Conservation (phyloP, 108 stramenopile genomes). For the Pseudonitzschia multistriata region DNA sequence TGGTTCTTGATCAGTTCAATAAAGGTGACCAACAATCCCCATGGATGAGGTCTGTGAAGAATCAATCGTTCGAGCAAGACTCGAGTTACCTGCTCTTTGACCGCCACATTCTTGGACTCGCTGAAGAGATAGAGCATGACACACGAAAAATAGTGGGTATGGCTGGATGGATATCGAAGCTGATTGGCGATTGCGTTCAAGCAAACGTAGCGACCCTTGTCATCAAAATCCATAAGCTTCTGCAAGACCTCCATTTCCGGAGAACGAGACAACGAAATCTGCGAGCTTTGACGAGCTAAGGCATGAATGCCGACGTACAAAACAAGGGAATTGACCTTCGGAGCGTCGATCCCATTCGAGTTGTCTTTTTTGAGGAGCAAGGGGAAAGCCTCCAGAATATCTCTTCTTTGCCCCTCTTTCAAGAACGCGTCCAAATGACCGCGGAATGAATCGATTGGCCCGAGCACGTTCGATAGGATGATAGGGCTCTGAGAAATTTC, state of each 20-base stretch:
- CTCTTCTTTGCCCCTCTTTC: conserved; percentile 71
- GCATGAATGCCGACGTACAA: conserved; percentile 93
- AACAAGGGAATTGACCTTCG: conserved; percentile 92
- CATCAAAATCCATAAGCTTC: conserved; percentile 91
- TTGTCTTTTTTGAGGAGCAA: conserved; percentile 65
- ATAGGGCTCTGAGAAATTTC: conserved; percentile 91
- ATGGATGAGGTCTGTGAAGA: conserved; percentile 98
- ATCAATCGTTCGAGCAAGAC: conserved; percentile 97
- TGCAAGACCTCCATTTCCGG: conserved; percentile 87
- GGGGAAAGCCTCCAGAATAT: conserved; percentile 80
- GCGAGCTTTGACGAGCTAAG: conserved; percentile 76
- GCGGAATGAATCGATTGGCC: conserved; percentile 70
- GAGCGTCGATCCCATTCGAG: conserved; percentile 75
- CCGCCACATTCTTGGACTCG: conserved; percentile 87
- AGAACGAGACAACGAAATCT: conserved; percentile 73
- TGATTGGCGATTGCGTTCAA: conserved; percentile 99
- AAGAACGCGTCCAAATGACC: conserved; percentile 90
- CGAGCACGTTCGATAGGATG: conserved; percentile 85
- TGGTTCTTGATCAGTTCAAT: conserved; percentile 99
- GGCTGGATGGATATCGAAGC: conserved; percentile 98
- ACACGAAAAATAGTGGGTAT: conserved; percentile 98
- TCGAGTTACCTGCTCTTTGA: conserved; percentile 98
- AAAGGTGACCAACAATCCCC: conserved; percentile 94
- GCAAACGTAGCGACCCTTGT: conserved; percentile 92
- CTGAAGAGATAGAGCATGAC: conserved; percentile 97